Base-by-base conservation (phyloP, 2,329 filamentous ascomycete species). In the Penicillium occitanis region DNA sequence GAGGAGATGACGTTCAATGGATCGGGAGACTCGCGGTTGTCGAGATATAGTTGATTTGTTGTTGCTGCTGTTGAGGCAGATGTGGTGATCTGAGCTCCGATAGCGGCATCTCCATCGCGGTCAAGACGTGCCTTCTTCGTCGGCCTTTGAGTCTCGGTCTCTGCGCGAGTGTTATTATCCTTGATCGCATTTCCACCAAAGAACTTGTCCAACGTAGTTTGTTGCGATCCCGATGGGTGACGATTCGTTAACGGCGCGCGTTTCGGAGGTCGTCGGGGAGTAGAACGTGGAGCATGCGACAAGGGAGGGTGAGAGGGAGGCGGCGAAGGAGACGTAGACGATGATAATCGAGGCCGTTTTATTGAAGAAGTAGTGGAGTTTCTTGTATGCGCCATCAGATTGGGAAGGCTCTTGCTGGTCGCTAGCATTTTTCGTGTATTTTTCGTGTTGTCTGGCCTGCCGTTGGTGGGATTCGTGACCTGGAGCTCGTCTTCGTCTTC, bases 11-110 rank as follows among this genome's bases (percentile, higher is more conserved):
- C 69, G 59, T 74, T 70, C 40, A 74, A 62, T 14, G 72, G 71
- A 67, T 74, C 72, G 33, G 73, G 73, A 10, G 71, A 73, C 63
- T 76, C 71, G 63, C 72, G 63, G 42, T 67, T 71, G 37, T 68
- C 68, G 57, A 73, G 60, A 40, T n/a, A 25, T 19, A 28, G 42
- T 53, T 50, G 28, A 28, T 33, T 40, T 22, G 37, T 37, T 60
- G 11, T 53, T 3, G 60, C n/a, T 17, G 44, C 46, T 33, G 46
- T 30, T 8, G 53, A 57, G 11, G 53, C 5, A 51, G 46, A 37
- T 14, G 19, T 61, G 19, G 42, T 33, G 42, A 60, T 7, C 0
- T 46, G 53, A 22, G 53, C 33, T 57, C 40, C 40, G 57, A 60
- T 60, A 46, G 57, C 37, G 59, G 59, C 13, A 25, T 62, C 60